Conservation (phyloP, 495 filamentous ascomycete species). For the Penicillium bialowiezense region DNA sequence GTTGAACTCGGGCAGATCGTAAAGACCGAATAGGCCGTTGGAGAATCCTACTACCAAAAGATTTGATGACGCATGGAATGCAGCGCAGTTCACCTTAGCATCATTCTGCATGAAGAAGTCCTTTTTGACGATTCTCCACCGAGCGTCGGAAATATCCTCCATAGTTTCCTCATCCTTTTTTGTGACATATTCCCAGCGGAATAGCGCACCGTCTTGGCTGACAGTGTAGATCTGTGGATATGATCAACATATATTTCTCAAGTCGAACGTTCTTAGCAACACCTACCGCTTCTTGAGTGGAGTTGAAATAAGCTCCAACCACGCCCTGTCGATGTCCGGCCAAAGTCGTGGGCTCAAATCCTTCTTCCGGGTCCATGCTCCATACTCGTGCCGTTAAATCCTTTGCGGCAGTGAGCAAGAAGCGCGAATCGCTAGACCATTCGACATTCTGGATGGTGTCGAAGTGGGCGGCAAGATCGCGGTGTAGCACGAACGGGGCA, state of each 20-base stretch:
- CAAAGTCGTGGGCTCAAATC: slow-evolving; percentile 83
- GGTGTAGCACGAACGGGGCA: slow-evolving; percentile 87
- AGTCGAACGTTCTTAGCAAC: slow-evolving; percentile 36
- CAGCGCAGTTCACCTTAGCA: slow-evolving; percentile 81
- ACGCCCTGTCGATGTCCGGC: slow-evolving; percentile 87
- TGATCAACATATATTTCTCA: slow-evolving; percentile 42
- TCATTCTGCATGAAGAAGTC: slow-evolving; percentile 92
- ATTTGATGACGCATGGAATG: slow-evolving; percentile 82
- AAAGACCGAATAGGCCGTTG: slow-evolving; percentile 86
- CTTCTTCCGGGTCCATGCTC: slow-evolving; percentile 84
- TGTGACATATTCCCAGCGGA: slow-evolving; percentile 59
- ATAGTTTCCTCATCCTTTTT: slow-evolving; percentile 57
- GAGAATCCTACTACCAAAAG: slow-evolving; percentile 91
- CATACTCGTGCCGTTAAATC: slow-evolving; percentile 92
- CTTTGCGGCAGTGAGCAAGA: slow-evolving; percentile 86
- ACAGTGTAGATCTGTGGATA: slow-evolving; percentile 67
- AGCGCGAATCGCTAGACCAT: slow-evolving; percentile 93
- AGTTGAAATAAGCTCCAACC: slow-evolving; percentile 86
- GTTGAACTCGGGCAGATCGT: slow-evolving; percentile 97
- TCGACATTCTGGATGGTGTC: slow-evolving; percentile 80
- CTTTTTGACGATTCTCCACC: slow-evolving; percentile 82
- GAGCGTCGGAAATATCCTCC: slow-evolving; percentile 57
- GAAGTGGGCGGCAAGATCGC: slow-evolving; percentile 82
- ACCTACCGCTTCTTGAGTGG: slow-evolving; percentile 75
- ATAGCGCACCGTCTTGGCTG: slow-evolving; percentile 66